Percentiles rank a stretch among this genome's conserved stretches.
These are phyloP conservation scores for Microdochium trichocladiopsis DNA, from an alignment of 2,329 filamentous ascomycete genomes.

Conservation along the genomic window DNA sequence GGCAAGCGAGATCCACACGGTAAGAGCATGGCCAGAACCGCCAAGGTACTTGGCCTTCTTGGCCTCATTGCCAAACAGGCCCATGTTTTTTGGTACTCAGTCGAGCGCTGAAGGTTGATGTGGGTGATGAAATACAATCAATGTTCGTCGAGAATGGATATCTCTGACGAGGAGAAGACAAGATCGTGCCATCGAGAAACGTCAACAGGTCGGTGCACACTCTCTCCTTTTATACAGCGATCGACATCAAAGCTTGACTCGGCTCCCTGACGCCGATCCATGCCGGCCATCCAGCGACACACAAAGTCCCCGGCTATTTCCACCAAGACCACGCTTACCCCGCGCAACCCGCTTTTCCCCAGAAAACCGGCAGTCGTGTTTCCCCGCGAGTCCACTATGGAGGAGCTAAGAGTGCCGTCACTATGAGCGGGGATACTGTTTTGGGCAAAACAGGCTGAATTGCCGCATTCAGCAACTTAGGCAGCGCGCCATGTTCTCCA, in stretches of 20 bases:
- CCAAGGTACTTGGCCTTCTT: constrained; percentile 32
- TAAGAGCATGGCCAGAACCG: constrained; percentile 40
- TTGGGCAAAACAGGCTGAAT: neutral
- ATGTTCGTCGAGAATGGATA: too few species aligned
- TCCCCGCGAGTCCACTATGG: neutral
- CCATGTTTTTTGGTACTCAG: too few species aligned
- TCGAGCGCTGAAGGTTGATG: too few species aligned
- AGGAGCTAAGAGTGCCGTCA: neutral
- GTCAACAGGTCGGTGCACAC: neutral
- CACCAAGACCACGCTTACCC: too few species aligned
- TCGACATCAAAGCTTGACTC: too few species aligned
- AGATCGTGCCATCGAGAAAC: neutral
- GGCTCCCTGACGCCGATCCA: too few species aligned
- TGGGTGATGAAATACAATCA: too few species aligned
- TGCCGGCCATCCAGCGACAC: too few species aligned
- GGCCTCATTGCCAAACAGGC: neutral
- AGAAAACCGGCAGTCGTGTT: neutral
- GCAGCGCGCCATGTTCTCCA: too few species aligned
- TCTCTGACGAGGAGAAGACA: too few species aligned
- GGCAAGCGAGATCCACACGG: constrained; percentile 43
- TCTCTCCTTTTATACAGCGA: too few species aligned
- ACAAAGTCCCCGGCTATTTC: too few species aligned
- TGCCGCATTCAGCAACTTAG: neutral
- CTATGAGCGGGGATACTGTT: neutral
- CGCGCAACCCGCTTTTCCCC: neutral